These are phyloP conservation scores for Trebouxia sp. DNA, from an alignment of 139 green algal species.

Conservation along the genomic window DNA sequence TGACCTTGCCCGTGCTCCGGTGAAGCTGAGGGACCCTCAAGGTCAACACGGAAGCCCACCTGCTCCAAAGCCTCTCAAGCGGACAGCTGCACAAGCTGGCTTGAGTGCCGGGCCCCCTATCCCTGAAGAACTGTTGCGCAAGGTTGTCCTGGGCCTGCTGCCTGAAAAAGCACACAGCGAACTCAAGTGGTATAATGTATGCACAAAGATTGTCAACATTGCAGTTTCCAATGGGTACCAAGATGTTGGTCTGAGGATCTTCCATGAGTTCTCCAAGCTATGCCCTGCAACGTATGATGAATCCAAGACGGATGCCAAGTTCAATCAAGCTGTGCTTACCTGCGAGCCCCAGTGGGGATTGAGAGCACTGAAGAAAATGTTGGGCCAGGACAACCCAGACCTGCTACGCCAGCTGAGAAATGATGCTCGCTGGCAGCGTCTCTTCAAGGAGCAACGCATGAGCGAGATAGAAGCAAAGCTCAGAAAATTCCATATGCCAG, in stretches of 20 bases:
- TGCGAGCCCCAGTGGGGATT: background rate
- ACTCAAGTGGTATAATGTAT: conserved; percentile 24
- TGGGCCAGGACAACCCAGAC: background rate
- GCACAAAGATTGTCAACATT: conserved; percentile 27
- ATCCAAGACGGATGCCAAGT: conserved; percentile 7
- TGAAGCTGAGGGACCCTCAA: conserved; percentile 27
- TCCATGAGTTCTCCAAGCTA: conserved; percentile 13
- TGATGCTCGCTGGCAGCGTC: background rate
- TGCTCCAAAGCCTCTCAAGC: conserved; percentile 27
- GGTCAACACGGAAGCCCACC: conserved; percentile 26
- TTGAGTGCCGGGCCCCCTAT: conserved; percentile 23
- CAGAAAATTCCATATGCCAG: conserved; percentile 25
- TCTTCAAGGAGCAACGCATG: conserved; percentile 27
- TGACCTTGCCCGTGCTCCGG: conserved; percentile 19
- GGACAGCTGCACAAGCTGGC: conserved; percentile 27
- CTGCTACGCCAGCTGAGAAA: conserved; percentile 14
- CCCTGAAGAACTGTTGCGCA: conserved; percentile 25
- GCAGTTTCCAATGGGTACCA: conserved; percentile 12
- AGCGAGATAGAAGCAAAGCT: background rate
- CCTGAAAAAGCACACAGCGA: conserved; percentile 22
- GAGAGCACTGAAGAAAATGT: background rate
- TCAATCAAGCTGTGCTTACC: conserved; percentile 1
- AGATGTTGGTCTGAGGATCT: conserved; percentile 18
- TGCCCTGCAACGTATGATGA: conserved; percentile 10
- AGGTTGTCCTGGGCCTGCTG: conserved; percentile 15